phyloP scores from a whole-genome alignment of 352 stramenopile genomes.

The Blastocystis sp. region DNA sequence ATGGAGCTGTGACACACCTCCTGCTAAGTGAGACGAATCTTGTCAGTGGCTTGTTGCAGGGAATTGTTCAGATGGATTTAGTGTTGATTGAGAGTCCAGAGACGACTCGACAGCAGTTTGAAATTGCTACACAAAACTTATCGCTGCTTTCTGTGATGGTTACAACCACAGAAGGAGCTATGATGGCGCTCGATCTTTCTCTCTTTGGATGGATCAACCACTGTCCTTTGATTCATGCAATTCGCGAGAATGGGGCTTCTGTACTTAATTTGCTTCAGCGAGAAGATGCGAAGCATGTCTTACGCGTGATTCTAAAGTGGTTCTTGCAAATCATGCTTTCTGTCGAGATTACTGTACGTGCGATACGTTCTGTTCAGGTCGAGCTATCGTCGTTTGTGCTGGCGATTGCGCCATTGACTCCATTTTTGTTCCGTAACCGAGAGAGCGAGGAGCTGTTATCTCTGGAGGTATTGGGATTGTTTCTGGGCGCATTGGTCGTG shows the following conservation, averaged over 20 bases:
- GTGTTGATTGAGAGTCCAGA: background rate
- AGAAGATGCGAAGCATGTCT: background rate
- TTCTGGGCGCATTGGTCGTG: background rate
- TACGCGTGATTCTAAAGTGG: background rate
- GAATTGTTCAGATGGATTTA: background rate
- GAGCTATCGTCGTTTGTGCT: slow-evolving; percentile 15
- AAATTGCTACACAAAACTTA: background rate
- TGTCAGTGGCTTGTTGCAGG: background rate
- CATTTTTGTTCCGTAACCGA: background rate
- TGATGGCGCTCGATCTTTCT: background rate
- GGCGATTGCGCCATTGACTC: background rate
- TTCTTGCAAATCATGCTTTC: background rate
- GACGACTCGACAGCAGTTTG: background rate
- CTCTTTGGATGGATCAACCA: slow-evolving; percentile 4
- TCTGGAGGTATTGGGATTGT: background rate
- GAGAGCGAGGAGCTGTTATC: background rate
- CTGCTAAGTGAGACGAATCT: background rate
- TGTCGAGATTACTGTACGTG: background rate
- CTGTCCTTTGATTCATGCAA: background rate
- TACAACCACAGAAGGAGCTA: background rate
- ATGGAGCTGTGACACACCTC: background rate
- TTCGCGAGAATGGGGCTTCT: background rate
- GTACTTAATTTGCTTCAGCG: background rate
- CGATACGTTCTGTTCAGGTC: background rate
- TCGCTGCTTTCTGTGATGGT: background rate